Evolutionary conservation across 139 green algal genomes (phyloP), one percentile per base, ranked within the genome.

Genomic region (Picochlorum sp.): DNA sequence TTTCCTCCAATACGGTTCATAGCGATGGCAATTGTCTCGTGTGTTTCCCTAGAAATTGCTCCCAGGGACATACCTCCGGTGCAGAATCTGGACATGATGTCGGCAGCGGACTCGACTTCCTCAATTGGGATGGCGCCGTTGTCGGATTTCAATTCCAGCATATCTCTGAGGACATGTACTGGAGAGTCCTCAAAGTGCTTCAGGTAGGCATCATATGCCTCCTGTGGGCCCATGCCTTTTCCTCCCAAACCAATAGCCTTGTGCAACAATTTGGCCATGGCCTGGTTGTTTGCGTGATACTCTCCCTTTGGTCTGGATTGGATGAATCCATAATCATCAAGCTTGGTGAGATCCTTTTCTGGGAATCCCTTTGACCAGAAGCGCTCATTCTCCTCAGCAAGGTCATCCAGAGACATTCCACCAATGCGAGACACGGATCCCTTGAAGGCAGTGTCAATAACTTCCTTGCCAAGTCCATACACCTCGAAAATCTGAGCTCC

Each of bases 191-290:
- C 58, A 54, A 97, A 89, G 83, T 98, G 89, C 67, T 89, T 59
- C 78, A 87, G 71, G 84, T 95, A 99, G 4, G 85, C 82, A 62
- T 88, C 61, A 80, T 94, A 98, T 6, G 83, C 80, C 16, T 80
- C 74, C 18, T 84, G 68, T 50, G 49, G 61, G 4, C 58, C 71
- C 20, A 45, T 50, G 23, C 68, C 72, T 44, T 85, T 78, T 62
- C 75, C 76, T 54, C 90, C 89, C 61, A 95, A 74, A 28, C 92
- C 87, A 38, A 99, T 88, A 49, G 92, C 83, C 82, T 98, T 98
- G 90, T 99, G 94, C 82, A 99, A 84, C 64, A 98, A 84, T 88
- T 98, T 98, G 78, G 89, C 76, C 91, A 99, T 97, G 60, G 92
- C 84, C 77, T 93, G 89, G 84, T 98, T 98, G 84, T 98, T 98